Evolutionary conservation across 768 basidiomycete species (phyloP).

Genomic region (Nidularia pulvinata): DNA sequence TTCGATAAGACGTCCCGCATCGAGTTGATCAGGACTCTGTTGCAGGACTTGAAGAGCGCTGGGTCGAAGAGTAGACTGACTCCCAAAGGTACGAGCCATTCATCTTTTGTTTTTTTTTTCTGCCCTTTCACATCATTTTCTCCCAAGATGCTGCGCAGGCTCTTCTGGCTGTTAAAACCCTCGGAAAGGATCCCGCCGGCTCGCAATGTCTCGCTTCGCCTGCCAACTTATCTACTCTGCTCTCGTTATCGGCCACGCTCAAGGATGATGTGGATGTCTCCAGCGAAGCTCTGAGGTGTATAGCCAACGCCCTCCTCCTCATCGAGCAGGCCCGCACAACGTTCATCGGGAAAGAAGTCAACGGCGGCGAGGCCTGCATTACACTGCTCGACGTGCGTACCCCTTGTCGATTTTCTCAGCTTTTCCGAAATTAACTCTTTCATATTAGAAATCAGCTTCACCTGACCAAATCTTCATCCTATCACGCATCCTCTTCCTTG

Average conservation of each 20-base stretch:
- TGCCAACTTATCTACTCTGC: conserved; percentile 55
- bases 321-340: conserved; percentile 59
- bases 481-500: conserved; percentile 76
- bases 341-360: conserved; percentile 57
- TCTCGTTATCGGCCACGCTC: conserved; percentile 48
- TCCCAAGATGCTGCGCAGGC: conserved; percentile 67
- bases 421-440: background rate
- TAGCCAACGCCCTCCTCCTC: conserved; percentile 81
- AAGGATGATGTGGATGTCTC: conserved; percentile 60
- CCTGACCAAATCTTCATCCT: conserved; percentile 73
- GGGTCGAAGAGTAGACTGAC: conserved; percentile 48
- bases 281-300: conserved; percentile 70
- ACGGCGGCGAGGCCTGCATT: conserved; percentile 59
- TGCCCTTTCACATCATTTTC: background rate
- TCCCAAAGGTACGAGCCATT: conserved; percentile 42
- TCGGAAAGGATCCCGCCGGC: conserved; percentile 71
- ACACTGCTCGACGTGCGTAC: conserved; percentile 57
- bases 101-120: background rate
- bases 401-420: conserved; percentile 6
- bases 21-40: conserved; percentile 54
- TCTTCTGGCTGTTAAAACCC: conserved; percentile 69
- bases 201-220: conserved; percentile 59
- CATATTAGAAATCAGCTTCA: conserved; percentile 52
- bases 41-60: conserved; percentile 55
- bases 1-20: conserved; percentile 47